A percentile compares a stretch with the other conserved stretches of the same genome.
Conservation (phyloP, 441 rosid genomes). For the Viola pubescens region DNA sequence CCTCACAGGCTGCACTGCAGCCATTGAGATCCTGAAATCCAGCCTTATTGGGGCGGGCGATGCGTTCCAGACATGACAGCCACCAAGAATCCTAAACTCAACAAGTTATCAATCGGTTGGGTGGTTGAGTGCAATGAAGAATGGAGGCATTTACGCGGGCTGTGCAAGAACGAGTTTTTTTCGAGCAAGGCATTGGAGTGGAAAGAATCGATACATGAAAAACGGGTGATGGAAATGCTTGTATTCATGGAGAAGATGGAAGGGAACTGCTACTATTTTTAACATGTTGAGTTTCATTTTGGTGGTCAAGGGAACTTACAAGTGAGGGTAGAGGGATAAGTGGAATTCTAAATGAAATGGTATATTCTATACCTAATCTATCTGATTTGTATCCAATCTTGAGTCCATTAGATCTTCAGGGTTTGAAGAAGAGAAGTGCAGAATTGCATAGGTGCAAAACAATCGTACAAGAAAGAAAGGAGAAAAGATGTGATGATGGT, state of each 20-base stretch:
- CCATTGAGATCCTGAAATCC: conserved; percentile 32
- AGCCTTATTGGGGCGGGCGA: conserved; percentile 23
- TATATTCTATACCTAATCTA: conserved; percentile 26
- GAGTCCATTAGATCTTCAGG: conserved; percentile 30
- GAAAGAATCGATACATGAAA: conserved; percentile 19
- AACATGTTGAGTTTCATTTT: conserved; percentile 26
- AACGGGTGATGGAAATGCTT: conserved; percentile 24
- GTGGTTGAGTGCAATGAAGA: conserved; percentile 27
- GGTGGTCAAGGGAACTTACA: conserved; percentile 29
- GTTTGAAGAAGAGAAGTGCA: conserved; percentile 25
- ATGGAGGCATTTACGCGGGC: conserved; percentile 25
- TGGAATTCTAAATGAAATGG: conserved; percentile 17
- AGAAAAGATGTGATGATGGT: conserved; percentile 7
- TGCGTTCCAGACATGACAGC: conserved; percentile 29
- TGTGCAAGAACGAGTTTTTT: conserved; percentile 31
- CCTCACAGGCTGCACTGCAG: conserved; percentile 27
- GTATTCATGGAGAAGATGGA: conserved; percentile 22
- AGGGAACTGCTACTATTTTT: conserved; percentile 26
- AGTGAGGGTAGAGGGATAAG: conserved; percentile 19
- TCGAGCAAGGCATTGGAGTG: conserved; percentile 24
- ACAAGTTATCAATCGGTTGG: conserved; percentile 30
- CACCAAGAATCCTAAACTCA: conserved; percentile 22
- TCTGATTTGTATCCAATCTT: conserved; percentile 33
- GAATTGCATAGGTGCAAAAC: conserved; percentile 21
- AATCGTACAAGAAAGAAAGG: conserved; percentile 21